Base-by-base conservation (phyloP, 129 eudicot species). In the Ambrosia artemisiifolia region DNA sequence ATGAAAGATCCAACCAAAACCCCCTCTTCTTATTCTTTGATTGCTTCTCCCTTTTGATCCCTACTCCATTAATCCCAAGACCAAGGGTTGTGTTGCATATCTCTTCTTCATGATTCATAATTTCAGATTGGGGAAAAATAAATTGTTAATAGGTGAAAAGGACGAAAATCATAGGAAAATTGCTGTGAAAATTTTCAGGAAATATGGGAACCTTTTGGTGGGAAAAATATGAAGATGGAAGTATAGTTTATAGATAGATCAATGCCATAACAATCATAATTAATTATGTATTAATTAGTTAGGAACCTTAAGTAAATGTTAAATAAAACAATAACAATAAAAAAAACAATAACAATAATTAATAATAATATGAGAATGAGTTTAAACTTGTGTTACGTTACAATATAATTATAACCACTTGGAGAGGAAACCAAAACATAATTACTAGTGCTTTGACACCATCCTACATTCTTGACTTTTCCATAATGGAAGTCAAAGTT, bases 1-100 rank as follows among this genome's bases (percentile, higher is more conserved):
- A 72, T 24, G 89, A 84, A 34, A 87, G 87, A 79, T 87, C 79
- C 66, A 87, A 78, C 78, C 82, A 79, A 16, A 44, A 59, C n/a
- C 63, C 62, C 9, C 80, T 74, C 51, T 86, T 81, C 36, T 79
- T 83, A 1, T 81, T 72, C 10, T 61, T 44, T 30, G 30, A 14
- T 64, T 63, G 62, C 43, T 71, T 35, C 80, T 77, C 80, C 51
- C 61, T 64, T 53, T 53, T 79, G 61, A 71, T 51, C 32, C 75
- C 77, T 50, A 32, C 59, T 70, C 71, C 82, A 24, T 24, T 24
- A 71, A 64, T 63, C 67, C 72, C 68, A 28, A 87, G 74, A 32
- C 77, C 83, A 35, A 87, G 83, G 11, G 79, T 81, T 63, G 88
- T 84, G 67, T 82, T 75, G 69, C 87, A 82, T 28, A 42, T 74